Evolutionary conservation across 2,329 filamentous ascomycete genomes (phyloP).

Genomic region (Claviceps quebecensis): DNA sequence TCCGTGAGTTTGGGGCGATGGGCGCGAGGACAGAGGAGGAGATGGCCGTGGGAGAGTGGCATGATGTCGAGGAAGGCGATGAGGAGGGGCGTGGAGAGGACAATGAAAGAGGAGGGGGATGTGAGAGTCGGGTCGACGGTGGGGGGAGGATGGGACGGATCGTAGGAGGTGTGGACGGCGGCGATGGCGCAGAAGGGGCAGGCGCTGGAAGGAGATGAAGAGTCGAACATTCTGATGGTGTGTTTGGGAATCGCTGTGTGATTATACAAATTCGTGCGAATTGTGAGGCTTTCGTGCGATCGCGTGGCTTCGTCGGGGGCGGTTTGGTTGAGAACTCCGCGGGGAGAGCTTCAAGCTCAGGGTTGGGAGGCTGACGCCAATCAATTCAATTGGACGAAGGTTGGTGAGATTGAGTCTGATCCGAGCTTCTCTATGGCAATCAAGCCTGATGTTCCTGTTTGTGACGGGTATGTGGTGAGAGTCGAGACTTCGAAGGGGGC

Average conservation of each 20-base stretch:
- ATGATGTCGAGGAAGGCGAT: constrained; percentile 89
- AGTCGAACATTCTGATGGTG: constrained; percentile 17
- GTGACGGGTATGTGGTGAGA: neutral
- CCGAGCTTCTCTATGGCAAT: neutral
- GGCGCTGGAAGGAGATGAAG: constrained; percentile 14
- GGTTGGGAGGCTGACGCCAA: neutral
- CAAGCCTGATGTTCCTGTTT: neutral
- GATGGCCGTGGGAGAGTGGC: constrained; percentile 70
- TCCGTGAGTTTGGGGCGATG: constrained; percentile 71
- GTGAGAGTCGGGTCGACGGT: constrained; percentile 20
- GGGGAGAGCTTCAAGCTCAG: neutral
- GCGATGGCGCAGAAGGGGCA: constrained; percentile 54
- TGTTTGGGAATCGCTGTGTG: neutral
- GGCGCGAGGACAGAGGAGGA: constrained; percentile 63
- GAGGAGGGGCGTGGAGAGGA: constrained; percentile 64
- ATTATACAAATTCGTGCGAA: neutral
- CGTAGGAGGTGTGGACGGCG: constrained; percentile 31
- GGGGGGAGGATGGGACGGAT: constrained; percentile 28
- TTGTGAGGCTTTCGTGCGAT: neutral
- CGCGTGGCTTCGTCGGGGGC: neutral
- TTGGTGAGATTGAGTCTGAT: neutral
- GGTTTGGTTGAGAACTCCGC: neutral
- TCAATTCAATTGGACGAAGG: neutral
- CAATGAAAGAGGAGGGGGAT: constrained; percentile 41
- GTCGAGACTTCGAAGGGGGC: neutral